A percentile compares a stretch with the other conserved stretches of the same genome.
These are phyloP conservation scores for Penicillium expansum DNA, from an alignment of 2,329 filamentous ascomycete genomes.

Conservation along the genomic window DNA sequence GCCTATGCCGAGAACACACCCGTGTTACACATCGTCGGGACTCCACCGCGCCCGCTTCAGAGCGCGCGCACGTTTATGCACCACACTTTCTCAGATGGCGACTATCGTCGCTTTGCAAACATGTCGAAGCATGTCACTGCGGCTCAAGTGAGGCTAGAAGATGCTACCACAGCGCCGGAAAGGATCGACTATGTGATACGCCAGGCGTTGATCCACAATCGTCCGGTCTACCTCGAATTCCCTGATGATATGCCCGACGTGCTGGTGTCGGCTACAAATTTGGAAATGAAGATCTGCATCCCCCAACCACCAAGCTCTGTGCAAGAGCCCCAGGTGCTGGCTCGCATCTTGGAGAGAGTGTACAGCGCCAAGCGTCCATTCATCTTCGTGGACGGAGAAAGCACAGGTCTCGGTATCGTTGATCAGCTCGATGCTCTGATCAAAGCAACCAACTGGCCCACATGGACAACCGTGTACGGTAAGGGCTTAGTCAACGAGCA, in stretches of 20 bases:
- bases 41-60: constrained; percentile 47
- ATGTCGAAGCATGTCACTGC: constrained; percentile 53
- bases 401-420: constrained; percentile 43
- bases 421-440: constrained; percentile 46
- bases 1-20: constrained; percentile 70
- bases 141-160: constrained; percentile 49
- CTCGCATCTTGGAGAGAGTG: constrained; percentile 43
- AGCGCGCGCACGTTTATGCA: constrained; percentile 51
- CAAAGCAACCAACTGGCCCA: constrained; percentile 47
- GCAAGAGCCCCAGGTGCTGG: constrained; percentile 25
- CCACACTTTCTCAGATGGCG: constrained; percentile 66
- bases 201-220: constrained; percentile 52
- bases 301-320: constrained; percentile 13
- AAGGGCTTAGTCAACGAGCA: constrained; percentile 53
- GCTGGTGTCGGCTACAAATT: constrained; percentile 20
- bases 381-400: constrained; percentile 54
- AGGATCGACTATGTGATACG: constrained; percentile 53
- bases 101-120: constrained; percentile 51
- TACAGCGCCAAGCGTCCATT: constrained; percentile 48
- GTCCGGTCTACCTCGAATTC: constrained; percentile 56
- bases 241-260: constrained; percentile 53
- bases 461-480: constrained; percentile 48
- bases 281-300: constrained; percentile 18
- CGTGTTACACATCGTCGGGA: constrained; percentile 61
- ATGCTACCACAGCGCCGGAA: constrained; percentile 46